phyloP scores from a whole-genome alignment of 1,284 basidiomycete genomes.

The Mycosarcoma mackinlayi region DNA sequence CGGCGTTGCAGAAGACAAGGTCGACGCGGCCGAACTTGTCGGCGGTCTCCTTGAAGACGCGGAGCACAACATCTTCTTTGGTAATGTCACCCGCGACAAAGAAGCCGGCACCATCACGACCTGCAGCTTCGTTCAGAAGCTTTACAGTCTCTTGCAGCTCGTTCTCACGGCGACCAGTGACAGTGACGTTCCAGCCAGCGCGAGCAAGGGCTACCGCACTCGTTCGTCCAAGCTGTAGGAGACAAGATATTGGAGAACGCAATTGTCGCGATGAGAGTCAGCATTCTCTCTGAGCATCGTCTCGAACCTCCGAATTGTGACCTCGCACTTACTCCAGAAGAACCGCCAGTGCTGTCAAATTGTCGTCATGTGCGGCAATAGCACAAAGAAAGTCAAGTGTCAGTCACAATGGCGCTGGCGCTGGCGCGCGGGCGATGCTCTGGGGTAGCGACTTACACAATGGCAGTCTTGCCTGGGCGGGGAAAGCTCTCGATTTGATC shows the following conservation, averaged over 20 bases:
- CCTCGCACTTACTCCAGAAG: slow-evolving; percentile 40
- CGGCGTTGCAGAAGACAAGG: slow-evolving; percentile 58
- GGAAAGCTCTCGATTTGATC: slow-evolving; percentile 46
- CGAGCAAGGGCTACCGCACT: slow-evolving; percentile 50
- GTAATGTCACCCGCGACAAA: slow-evolving; percentile 48
- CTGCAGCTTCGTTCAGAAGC: slow-evolving; percentile 33
- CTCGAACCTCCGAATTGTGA: no score
- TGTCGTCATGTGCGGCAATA: no score
- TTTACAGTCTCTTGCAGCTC: slow-evolving; percentile 38
- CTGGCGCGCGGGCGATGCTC: not conserved
- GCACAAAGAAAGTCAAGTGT: not conserved
- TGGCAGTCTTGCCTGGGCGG: slow-evolving; percentile 52
- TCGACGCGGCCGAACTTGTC: slow-evolving; percentile 50
- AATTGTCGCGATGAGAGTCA: not conserved
- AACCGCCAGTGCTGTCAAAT: slow-evolving; percentile 35
- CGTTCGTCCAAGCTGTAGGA: slow-evolving; percentile 42
- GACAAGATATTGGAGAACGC: not conserved
- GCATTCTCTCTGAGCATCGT: no score
- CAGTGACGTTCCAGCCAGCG: slow-evolving; percentile 55
- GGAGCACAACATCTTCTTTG: slow-evolving; percentile 49
- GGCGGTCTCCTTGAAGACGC: slow-evolving; percentile 37
- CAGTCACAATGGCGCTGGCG: not conserved
- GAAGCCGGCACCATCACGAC: slow-evolving; percentile 11
- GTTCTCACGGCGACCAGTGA: slow-evolving; percentile 45
- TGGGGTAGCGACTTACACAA: slow-evolving; percentile 42